Conservation (phyloP, 371 early-diverging fungal species). For the Vairimorpha apis region DNA sequence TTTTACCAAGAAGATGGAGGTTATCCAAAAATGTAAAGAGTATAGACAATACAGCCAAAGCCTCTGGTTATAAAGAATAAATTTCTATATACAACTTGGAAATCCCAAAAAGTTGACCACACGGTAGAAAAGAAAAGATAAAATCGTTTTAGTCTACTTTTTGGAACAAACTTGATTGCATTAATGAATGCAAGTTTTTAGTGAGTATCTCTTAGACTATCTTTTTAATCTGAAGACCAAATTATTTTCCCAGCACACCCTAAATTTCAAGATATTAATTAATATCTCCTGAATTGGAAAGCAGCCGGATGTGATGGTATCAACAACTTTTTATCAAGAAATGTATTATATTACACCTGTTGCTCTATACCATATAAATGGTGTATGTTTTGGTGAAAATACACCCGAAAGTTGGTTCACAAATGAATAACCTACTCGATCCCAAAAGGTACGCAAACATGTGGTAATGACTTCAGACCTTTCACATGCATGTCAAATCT, state of each 20-base stretch:
- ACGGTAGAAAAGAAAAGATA: too few species aligned
- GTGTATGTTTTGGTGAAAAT: too few species aligned
- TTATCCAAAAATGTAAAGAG: too few species aligned
- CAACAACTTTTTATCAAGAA: not conserved
- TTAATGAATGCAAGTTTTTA: too few species aligned
- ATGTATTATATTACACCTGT: not conserved
- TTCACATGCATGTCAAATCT: slow-evolving; percentile 28
- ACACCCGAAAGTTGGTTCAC: slow-evolving; percentile 16
- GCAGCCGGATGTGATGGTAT: not conserved
- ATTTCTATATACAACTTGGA: too few species aligned
- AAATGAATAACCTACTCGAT: slow-evolving; percentile 16
- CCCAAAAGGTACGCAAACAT: slow-evolving; percentile 5
- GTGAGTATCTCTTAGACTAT: not conserved
- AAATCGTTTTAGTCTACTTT: too few species aligned
- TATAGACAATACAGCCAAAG: too few species aligned
- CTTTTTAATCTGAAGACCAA: not conserved
- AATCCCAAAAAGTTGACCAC: too few species aligned
- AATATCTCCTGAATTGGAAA: not conserved
- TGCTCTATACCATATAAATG: too few species aligned
- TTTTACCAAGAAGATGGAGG: too few species aligned
- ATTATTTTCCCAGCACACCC: not conserved
- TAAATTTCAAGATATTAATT: not conserved
- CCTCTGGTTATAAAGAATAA: too few species aligned
- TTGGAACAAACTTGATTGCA: too few species aligned
- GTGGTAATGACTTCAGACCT: slow-evolving; percentile 12